Evolutionary conservation across 768 basidiomycete species (phyloP).

Genomic region (Mycena belliarum): DNA sequence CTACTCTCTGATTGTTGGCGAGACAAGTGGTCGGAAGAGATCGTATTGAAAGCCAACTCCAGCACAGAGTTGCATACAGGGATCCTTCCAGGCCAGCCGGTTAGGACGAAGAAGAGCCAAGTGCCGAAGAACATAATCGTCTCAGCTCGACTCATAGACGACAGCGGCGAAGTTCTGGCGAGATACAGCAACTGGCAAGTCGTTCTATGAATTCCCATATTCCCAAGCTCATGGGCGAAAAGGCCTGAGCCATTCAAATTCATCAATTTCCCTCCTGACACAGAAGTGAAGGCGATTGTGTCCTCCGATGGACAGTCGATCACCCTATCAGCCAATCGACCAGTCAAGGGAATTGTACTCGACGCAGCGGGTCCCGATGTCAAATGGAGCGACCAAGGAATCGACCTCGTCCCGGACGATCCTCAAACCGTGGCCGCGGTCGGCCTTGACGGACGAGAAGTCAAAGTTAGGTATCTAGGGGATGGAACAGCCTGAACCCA

Average conservation of each 20-base stretch:
- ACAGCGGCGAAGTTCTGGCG: slow-evolving; percentile 56
- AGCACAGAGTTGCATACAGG: slow-evolving; percentile 85
- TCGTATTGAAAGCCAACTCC: slow-evolving; percentile 67
- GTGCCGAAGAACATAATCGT: slow-evolving; percentile 68
- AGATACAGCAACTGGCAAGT: slow-evolving; percentile 75
- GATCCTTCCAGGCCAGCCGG: slow-evolving; percentile 70
- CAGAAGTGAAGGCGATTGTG: slow-evolving; percentile 58
- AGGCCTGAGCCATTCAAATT: slow-evolving; percentile 98
- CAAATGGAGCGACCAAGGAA: slow-evolving; percentile 85
- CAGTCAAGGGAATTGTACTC: slow-evolving; percentile 87
- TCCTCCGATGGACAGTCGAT: slow-evolving; percentile 59
- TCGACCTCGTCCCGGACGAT: slow-evolving; percentile 89
- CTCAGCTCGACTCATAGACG: slow-evolving; percentile 66
- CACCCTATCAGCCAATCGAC: slow-evolving; percentile 55
- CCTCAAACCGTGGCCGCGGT: slow-evolving; percentile 64
- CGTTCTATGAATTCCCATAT: background rate
- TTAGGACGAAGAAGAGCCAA: slow-evolving; percentile 64
- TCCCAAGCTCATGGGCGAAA: background rate
- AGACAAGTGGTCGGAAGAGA: slow-evolving; percentile 48
- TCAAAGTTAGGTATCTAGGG: slow-evolving; percentile 71
- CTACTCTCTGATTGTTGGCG: slow-evolving; percentile 59
- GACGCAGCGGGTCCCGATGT: slow-evolving; percentile 74
- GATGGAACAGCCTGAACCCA: slow-evolving; percentile 66
- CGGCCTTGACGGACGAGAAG: slow-evolving; percentile 66
- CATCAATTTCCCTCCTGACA: slow-evolving; percentile 73